Evolutionary conservation across 352 stramenopile genomes (phyloP), one percentile per base, ranked within the genome.

Genomic region (Pythium rhizo-oryzae): DNA sequence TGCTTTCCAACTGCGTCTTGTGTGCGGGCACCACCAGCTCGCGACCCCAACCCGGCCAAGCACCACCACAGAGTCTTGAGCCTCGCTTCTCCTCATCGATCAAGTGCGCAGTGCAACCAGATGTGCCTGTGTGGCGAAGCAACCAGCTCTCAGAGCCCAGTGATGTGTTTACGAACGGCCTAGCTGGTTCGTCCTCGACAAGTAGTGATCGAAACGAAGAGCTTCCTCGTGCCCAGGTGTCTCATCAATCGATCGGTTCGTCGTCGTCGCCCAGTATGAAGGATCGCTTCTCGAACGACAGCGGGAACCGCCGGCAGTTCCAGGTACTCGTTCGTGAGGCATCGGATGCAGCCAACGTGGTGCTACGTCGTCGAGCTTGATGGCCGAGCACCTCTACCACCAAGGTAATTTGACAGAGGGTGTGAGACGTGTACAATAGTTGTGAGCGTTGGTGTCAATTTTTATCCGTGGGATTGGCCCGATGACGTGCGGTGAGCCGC

Each of bases 1-100:
- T 73, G 23, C 78, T 93, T 9, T 69, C 74, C n/a, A 93, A 91
- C 58, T 93, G 85, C 37, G 84, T 92, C 46, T 66, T 92, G 15
- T 93, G 85, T 46, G 74, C 78, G 19, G 79, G 77, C 2, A n/a
- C 63, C 0, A 55, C 37, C 44, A 47, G 19, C 55, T 65, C 50
- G 39, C 39, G 12, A 19, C 21, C 12, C 9, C 24, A 43, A n/a
- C 8, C 58, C 43, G 16, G 23, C 37, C 12, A 41, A 53, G 23
- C n/a, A 12, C 35, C 7, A 16, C 24, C 49, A 53, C 33, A 24
- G 15, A 58, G 39, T 47, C 51, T 49, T 8, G 56, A 62, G 24
- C 4, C 28, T 33, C 28, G 28, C 21, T 62, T 43, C 21, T 15
- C 60, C 6, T 59, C 49, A 15, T 18, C 49, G 19, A 50, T 6